Percentiles rank a stretch among this genome's conserved stretches.
Evolutionary conservation across 2,329 filamentous ascomycete genomes (phyloP).

Genomic region (Botrytis deweyae): DNA sequence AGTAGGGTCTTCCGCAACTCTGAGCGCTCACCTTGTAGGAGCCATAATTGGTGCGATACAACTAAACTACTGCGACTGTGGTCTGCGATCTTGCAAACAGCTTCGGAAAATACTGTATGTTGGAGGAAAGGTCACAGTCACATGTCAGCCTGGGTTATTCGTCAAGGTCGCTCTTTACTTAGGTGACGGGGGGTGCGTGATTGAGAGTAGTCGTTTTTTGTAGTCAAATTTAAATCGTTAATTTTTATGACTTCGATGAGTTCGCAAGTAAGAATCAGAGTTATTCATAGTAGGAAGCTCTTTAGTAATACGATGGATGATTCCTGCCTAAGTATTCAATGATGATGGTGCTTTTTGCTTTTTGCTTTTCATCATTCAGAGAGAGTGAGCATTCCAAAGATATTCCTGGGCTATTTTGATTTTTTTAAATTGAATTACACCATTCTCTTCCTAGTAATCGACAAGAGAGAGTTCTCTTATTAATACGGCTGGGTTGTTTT

Average conservation of each 20-base stretch:
- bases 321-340: not conserved
- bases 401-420: not conserved
- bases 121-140: not conserved
- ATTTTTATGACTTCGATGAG: not conserved
- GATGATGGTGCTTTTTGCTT: not conserved
- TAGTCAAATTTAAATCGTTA: not conserved
- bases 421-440: fast-evolving
- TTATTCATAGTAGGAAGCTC: not conserved
- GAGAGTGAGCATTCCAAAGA: not conserved
- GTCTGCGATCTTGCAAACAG: not conserved
- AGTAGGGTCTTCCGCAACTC: not conserved
- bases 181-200: no score
- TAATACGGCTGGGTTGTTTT: not conserved
- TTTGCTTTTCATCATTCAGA: not conserved
- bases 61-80: not conserved
- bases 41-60: not conserved
- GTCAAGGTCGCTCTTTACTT: not conserved
- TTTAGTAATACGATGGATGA: fast-evolving
- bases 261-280: fast-evolving
- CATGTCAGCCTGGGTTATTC: not conserved
- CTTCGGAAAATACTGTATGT: not conserved
- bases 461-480: not conserved
- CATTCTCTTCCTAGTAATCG: not conserved
- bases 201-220: not conserved
- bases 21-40: not conserved